Evolutionary conservation across 2,329 filamentous ascomycete genomes (phyloP), one percentile per base, ranked within the genome.

Genomic region (Alternaria conjuncta): DNA sequence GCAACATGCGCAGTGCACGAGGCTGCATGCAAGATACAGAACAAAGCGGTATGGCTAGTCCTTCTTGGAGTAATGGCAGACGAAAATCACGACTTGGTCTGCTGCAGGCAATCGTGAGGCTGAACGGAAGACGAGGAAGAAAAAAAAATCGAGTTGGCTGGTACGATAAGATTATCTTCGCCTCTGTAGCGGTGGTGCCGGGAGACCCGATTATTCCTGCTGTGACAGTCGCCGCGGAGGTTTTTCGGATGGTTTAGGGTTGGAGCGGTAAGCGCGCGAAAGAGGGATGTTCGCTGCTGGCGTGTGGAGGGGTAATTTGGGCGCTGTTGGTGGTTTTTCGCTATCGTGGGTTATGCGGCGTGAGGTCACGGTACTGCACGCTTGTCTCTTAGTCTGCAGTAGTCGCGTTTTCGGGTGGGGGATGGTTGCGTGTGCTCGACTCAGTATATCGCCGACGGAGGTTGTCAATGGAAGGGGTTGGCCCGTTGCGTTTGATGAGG

Each of bases 241-340:
- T 36, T 51, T 55, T 56, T 26, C 44, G 44, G 47, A 4, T 43
- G 36, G 25, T 56, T 45, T 26, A 46, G 36, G 36, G 54, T 55
- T n/a, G 36, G 57, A 25, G 61, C 61, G 61, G 61, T 63, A 63
- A 60, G 61, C 61, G 61, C 61, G 61, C 57, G 46, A 63, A 41
- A 53, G 46, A 44, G 54, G 55, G 20, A 56, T 46, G 55, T 49
- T 60, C 53, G 44, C 15, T 26, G 47, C 47, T 28, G 45, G 55
- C 36, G 26, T 30, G 53, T 60, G 60, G 60, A 55, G 56, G 60
- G 60, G 60, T 63, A 55, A 15, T 30, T 21, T 43, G n/a, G 15
- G 30, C 36, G 28, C 30, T 32, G 28, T 41, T 53, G 49, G 49
- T 53, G 21, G 49, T 41, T 53, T 53, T 53, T 41, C 30, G 49